A percentile compares a stretch with the other conserved stretches of the same genome.
Evolutionary conservation across 768 basidiomycete species (phyloP).

Genomic region (Cyathus striatus): DNA sequence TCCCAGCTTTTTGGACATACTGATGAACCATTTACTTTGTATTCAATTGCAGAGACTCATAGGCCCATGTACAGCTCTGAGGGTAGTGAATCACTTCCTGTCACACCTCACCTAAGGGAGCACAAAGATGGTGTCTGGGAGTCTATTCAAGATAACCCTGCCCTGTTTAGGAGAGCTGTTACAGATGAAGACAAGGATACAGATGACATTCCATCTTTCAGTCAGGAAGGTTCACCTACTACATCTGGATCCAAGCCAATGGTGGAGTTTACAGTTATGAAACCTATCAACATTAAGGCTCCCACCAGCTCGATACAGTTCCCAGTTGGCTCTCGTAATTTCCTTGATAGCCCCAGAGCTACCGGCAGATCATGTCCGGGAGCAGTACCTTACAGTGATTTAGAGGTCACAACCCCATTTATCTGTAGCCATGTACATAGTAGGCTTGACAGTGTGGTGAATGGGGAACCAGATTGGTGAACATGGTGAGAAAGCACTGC

Average conservation of each 20-base stretch:
- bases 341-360: conserved; percentile 52
- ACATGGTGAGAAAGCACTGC: conserved; percentile 86
- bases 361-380: conserved; percentile 48
- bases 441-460: conserved; percentile 53
- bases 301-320: conserved; percentile 75
- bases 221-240: conserved; percentile 36
- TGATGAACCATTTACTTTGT: conserved; percentile 76
- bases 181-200: conserved; percentile 74
- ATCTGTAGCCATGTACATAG: conserved; percentile 84
- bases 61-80: conserved; percentile 50
- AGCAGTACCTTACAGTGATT: conserved; percentile 71
- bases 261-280: conserved; percentile 51
- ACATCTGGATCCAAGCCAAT: conserved; percentile 44
- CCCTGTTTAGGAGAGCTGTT: conserved; percentile 72
- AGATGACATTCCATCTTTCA: conserved; percentile 33
- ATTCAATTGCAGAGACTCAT: conserved; percentile 77
- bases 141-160: conserved; percentile 48
- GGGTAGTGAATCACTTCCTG: conserved; percentile 47
- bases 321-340: conserved; percentile 76
- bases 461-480: conserved; percentile 74
- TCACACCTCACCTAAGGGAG: conserved; percentile 39
- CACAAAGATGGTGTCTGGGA: conserved; percentile 47
- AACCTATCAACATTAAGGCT: conserved; percentile 46
- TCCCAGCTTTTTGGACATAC: conserved; percentile 77
- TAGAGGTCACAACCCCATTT: conserved; percentile 70